Conservation (phyloP, 495 filamentous ascomycete genomes). For the Oleoguttula mirabilis region DNA sequence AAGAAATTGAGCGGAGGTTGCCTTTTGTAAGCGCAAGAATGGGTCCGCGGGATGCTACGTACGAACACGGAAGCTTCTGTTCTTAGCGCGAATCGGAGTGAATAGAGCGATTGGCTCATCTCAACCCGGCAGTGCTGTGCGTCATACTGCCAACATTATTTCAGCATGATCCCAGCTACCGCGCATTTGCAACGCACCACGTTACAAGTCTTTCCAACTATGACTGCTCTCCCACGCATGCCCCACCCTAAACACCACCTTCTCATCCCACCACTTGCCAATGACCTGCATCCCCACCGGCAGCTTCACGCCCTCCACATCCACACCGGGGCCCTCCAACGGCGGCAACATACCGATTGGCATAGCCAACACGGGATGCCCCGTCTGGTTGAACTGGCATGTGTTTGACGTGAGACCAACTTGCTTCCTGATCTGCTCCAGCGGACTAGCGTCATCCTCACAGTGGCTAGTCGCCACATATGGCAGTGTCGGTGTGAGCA, state of each 20-base stretch:
- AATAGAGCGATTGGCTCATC: too few species aligned
- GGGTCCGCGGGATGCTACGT: too few species aligned
- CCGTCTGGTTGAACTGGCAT: constrained; percentile 43
- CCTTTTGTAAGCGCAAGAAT: too few species aligned
- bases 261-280: constrained; percentile 39
- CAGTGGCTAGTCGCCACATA: constrained; percentile 28
- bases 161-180: too few species aligned
- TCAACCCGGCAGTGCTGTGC: too few species aligned
- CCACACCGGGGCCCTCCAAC: constrained; percentile 28
- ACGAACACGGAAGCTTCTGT: too few species aligned
- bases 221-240: constrained; percentile 40
- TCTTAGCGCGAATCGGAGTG: too few species aligned
- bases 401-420: constrained; percentile 42
- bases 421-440: constrained; percentile 21
- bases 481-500: constrained; percentile 36
- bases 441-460: constrained; percentile 12
- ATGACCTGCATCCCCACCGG: constrained; percentile 50
- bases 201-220: constrained; percentile 36
- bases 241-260: constrained; percentile 37
- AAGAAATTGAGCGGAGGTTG: too few species aligned
- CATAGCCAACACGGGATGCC: constrained; percentile 46
- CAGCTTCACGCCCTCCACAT: constrained; percentile 29
- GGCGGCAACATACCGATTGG: constrained; percentile 41
- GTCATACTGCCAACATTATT: too few species aligned
- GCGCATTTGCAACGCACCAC: too few species aligned